A percentile compares a stretch with the other conserved stretches of the same genome.
Conservation (phyloP, 768 basidiomycete species). For the Strobilomyces dryophilus region DNA sequence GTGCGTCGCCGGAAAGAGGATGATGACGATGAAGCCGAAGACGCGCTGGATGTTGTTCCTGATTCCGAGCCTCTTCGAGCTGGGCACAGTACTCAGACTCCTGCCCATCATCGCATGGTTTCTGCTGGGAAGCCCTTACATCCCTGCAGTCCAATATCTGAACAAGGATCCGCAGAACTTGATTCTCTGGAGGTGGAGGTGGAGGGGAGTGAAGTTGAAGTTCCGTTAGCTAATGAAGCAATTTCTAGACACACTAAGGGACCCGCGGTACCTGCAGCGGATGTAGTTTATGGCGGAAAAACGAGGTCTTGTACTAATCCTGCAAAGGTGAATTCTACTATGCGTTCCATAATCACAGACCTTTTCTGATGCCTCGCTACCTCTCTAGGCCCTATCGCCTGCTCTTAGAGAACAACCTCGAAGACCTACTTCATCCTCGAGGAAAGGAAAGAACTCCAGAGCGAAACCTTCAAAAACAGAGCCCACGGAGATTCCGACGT, state of each 20-base stretch:
- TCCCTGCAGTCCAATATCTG: conserved; percentile 23
- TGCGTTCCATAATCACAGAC: background rate
- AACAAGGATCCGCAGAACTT: conserved; percentile 22
- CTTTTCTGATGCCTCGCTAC: background rate
- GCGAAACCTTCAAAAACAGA: conserved; percentile 23
- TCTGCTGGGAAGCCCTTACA: conserved; percentile 14
- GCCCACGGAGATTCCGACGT: conserved; percentile 48
- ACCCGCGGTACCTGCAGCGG: background rate
- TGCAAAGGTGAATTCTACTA: conserved; percentile 15
- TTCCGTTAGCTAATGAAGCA: conserved; percentile 39
- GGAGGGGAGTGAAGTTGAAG: conserved; percentile 33
- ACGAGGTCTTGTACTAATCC: conserved; percentile 5
- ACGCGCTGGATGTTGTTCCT: conserved; percentile 49
- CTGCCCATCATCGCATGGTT: conserved; percentile 4
- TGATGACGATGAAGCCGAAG: conserved; percentile 25
- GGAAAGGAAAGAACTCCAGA: conserved; percentile 10
- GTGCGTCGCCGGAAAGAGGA: background rate
- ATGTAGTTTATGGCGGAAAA: conserved; percentile 5
- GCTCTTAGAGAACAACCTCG: conserved; percentile 5
- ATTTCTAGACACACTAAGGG: conserved; percentile 18
- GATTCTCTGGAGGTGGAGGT: conserved; percentile 28
- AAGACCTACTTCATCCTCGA: conserved; percentile 6
- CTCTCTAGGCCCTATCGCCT: conserved; percentile 1
- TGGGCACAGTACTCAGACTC: conserved; percentile 15
- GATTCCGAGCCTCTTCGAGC: conserved; percentile 57